Conservation (phyloP, 495 filamentous ascomycete species). For the Tuber microsphaerosporum region DNA sequence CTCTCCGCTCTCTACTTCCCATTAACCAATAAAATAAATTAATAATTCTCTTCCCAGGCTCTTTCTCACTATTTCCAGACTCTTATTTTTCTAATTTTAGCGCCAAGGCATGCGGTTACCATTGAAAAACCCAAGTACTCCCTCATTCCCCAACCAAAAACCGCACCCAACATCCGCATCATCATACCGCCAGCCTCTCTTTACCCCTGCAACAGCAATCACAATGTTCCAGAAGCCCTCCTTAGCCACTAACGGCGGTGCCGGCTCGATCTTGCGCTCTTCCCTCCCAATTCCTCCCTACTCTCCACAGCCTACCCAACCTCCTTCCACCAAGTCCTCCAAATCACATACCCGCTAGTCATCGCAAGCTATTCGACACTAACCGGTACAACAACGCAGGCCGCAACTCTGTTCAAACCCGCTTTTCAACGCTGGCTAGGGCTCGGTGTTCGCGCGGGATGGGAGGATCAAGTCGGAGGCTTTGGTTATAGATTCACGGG, state of each 20-base stretch:
- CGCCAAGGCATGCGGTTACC: no score
- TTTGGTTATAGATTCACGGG: slow-evolving; percentile 72
- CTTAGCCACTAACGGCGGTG: slow-evolving; percentile 81
- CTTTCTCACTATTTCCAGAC: no score
- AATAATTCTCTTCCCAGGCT: no score
- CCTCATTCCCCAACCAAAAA: no score
- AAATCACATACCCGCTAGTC: slow-evolving; percentile 47
- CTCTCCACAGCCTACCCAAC: slow-evolving; percentile 26
- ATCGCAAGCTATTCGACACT: slow-evolving; percentile 52
- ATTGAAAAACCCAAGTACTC: no score
- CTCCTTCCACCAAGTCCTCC: slow-evolving; percentile 43
- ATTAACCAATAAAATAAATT: no score
- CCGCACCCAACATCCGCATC: background rate
- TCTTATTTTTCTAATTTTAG: no score
- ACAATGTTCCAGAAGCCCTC: slow-evolving; percentile 11
- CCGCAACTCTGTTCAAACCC: slow-evolving; percentile 68
- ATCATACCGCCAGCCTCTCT: background rate
- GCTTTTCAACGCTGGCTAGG: slow-evolving; percentile 78
- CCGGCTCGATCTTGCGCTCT: slow-evolving; percentile 65
- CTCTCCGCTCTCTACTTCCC: no score
- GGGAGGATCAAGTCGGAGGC: slow-evolving; percentile 83
- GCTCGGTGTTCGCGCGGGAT: slow-evolving; percentile 75
- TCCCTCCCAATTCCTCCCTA: slow-evolving; percentile 52
- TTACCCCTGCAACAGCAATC: background rate
- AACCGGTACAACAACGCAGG: slow-evolving; percentile 65